Conservation (phyloP, 371 early-diverging fungal genomes). For the Gilbertella persicaria region DNA sequence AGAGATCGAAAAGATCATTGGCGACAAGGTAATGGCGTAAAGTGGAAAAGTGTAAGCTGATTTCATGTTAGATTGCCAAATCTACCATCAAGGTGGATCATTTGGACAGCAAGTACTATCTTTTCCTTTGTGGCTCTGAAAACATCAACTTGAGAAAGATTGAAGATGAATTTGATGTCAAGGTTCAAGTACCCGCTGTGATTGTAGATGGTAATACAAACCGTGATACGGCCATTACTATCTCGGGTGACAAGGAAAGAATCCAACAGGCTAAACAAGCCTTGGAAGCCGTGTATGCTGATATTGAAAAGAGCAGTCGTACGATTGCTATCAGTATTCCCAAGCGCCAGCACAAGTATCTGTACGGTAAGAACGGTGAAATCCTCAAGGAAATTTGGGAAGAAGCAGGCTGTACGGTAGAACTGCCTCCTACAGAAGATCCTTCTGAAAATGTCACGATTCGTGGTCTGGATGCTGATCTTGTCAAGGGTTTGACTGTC, state of each 20-base stretch:
- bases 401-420: conserved; percentile 81
- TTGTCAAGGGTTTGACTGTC: conserved; percentile 68
- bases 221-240: conserved; percentile 56
- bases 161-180: conserved; percentile 66
- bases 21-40: conserved; percentile 76
- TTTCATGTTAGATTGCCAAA: conserved; percentile 51
- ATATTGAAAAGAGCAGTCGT: conserved; percentile 63
- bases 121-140: conserved; percentile 81
- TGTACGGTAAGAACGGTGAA: conserved; percentile 83
- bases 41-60: background rate
- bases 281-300: conserved; percentile 58
- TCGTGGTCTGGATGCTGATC: conserved; percentile 74
- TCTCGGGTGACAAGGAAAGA: conserved; percentile 72
- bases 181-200: conserved; percentile 78
- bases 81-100: conserved; percentile 56
- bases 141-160: conserved; percentile 57
- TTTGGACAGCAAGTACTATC: conserved; percentile 69
- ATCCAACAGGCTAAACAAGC: conserved; percentile 65
- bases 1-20: conserved; percentile 82
- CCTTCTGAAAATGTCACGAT: conserved; percentile 76
- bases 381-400: conserved; percentile 78
- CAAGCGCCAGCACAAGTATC: conserved; percentile 89
- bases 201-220: conserved; percentile 42
- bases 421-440: conserved; percentile 71
- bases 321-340: conserved; percentile 72